Evolutionary conservation across 208 protist species (phyloP), one percentile per base, ranked within the genome.

Genomic region (Acanthamoeba sp.): DNA sequence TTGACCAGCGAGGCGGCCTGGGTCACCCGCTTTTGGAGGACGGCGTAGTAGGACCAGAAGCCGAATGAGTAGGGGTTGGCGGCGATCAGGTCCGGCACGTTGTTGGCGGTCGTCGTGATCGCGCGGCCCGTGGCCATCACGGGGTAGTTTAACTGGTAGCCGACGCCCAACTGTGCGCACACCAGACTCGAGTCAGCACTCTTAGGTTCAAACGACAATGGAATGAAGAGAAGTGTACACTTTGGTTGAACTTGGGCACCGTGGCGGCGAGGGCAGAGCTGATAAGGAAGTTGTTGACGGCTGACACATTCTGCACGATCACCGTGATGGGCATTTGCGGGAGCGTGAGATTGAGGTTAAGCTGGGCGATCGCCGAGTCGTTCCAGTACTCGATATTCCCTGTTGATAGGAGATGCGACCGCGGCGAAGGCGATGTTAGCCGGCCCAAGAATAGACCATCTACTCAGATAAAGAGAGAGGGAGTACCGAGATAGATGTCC

Each of bases 331-430:
- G 38, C 18, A 27, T 12, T 10, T 84, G 29, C 20, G 73, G 73
- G 2, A 84, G 38, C 7, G 32, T 29, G 18, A 84, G 16, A 27
- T 27, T 22, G 16, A 38, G 73, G 42, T 84, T 84, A 38, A 84
- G 73, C 9, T 12, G 16, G 34, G 73, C 73, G 73, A 84, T 84
- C 6, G 73, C 73, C 20, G 73, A 84, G 24, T 84, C 73, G 73
- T 84, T 84, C 73, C 73, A 84, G 73, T 55, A 27, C 16, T 14
- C 42, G 71, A 80, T 80, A 6, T 80, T 7, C 24, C 18, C 71
- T 24, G n/a, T 38, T n/a, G n/a, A n/a, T n/a, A n/a, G n/a, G n/a
- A n/a, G n/a, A n/a, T n/a, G n/a, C n/a, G n/a, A n/a, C 55, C 55
- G n/a, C n/a, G n/a, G n/a, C n/a, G n/a, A n/a, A n/a, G n/a, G n/a